Base-by-base conservation (phyloP, 768 basidiomycete genomes). In the Phaeolepiota aurea region DNA sequence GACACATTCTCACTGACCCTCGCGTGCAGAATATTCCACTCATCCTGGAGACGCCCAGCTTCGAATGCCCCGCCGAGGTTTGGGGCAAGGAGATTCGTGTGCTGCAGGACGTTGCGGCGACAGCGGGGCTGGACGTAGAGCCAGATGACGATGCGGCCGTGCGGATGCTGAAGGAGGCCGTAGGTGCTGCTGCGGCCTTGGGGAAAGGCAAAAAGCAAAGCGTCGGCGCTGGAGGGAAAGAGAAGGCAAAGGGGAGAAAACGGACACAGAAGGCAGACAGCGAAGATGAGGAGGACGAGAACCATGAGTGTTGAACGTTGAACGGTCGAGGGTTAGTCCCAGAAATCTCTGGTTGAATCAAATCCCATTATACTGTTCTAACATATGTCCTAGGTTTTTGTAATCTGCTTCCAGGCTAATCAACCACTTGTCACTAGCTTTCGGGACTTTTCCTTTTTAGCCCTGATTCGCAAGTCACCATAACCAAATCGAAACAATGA, bases 21-120 rank as follows among this genome's bases (percentile, higher is more conserved):
- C 77, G 86, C 13, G 68, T 79, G 20, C 72, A 77, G 42, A 56
- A 71, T 33, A 80, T 91, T 22, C 88, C 88, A 1, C 69, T 93
- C 23, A 77, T 93, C 21, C 70, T 91, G 11, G 89, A 93, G 54
- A 91, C 90, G 0, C 86, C 85, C 0, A 73, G 71, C 19, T 77
- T 79, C 47, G 87, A 86, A 42, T 62, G 68, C 13, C 72, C 71
- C 16, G 47, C 37, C 15, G 75, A 73, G 10, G 73, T 84, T 1
- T 90, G 87, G 85, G 68, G 66, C n/a, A 66, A 66, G 39, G 89
- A 93, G 55, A 81, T 89, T 25, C 64, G 68, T 9, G 65, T 82
- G 10, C 62, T 88, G 13, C 72, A 82, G 38, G 48, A 50, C 15
- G 44, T 80, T 12, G 61, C 66, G 4, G 55, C 52, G 4, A 7